Base-by-base conservation (phyloP, 2,329 filamentous ascomycete genomes). In the Venturia effusa region DNA sequence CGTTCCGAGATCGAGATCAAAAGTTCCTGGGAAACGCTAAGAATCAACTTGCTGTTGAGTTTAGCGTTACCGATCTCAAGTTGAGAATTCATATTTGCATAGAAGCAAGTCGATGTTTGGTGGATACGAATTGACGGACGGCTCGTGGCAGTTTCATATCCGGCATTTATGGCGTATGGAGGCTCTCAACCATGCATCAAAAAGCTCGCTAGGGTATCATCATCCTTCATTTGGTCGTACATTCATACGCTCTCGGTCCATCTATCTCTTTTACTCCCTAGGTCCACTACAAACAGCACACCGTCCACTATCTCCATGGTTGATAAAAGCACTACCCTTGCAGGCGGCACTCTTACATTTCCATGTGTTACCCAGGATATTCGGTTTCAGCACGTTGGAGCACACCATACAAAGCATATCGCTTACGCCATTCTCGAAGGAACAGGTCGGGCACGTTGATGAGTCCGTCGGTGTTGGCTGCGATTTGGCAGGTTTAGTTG, bases 271-370 rank as follows among this genome's bases (percentile, higher is more conserved):
- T 62, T 40, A 61, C 13, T 45, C 27, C 30, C 43, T 77, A 68
- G 37, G n/a, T n/a, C 74, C 74, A 22, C 86, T 86, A 71, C 89
- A 93, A 5, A 89, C 74, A 3, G 88, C 88, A 71, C 89, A 93
- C 0, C 85, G 72, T 7, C 85, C 87, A 67, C 80, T 84, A 72
- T 92, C 88, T 1, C 81, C 84, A 13, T 87, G 80, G 70, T 92
- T 93, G 62, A 86, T 70, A 71, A 90, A 93, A 24, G 69, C 66
- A 57, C 79, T 83, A 15, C 75, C 79, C 65, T 74, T 74, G 71
- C 89, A 93, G 2, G 75, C 67, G 3, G 72, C 70, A 67, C 80
- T 83, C 54, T 71, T 73, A 71, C 89, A 93, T 59, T 75, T 75
- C 89, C 90, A 93, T n/a, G 82, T 75, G 22, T 78, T 75, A 0